A percentile compares a stretch with the other conserved stretches of the same genome.
Evolutionary conservation across 2,329 filamentous ascomycete genomes (phyloP).

Genomic region (Cladophialophora bantiana): DNA sequence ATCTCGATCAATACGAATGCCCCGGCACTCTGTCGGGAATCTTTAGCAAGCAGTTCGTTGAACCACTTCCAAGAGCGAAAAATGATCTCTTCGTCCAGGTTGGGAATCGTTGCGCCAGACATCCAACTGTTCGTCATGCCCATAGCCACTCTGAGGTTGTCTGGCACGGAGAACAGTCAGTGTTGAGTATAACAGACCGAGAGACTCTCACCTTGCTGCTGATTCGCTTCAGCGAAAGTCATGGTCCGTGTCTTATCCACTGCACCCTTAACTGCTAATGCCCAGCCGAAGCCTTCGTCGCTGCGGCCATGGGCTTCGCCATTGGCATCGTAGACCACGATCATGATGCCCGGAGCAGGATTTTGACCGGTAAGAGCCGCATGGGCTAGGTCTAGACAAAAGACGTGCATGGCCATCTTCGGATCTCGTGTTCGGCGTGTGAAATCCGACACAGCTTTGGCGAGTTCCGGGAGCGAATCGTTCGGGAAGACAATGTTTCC

Average conservation of each 20-base stretch:
- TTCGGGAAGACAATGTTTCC: conserved; percentile 16
- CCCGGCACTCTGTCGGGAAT: conserved; percentile 8
- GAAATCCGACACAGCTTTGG: neutral
- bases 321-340: conserved; percentile 16
- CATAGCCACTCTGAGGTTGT: conserved; percentile 15
- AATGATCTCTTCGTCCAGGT: conserved; percentile 7
- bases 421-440: conserved; percentile 8
- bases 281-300: conserved; percentile 19
- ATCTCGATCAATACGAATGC: conserved; percentile 12
- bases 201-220: conserved; percentile 4
- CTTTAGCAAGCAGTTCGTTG: conserved; percentile 8
- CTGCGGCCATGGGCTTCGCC: conserved; percentile 16
- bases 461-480: conserved; percentile 5
- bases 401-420: conserved; percentile 17
- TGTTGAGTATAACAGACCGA: neutral
- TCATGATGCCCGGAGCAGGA: conserved; percentile 12
- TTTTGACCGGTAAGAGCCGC: conserved; percentile 11
- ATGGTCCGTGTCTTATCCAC: conserved; percentile 8
- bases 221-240: conserved; percentile 14
- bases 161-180: neutral
- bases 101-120: conserved; percentile 4
- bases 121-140: conserved; percentile 20
- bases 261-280: neutral
- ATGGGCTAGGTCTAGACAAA: conserved; percentile 16
- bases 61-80: conserved; percentile 12